Conservation (phyloP, 1,139 yeast genomes). For the Suhomyces anneliseae region DNA sequence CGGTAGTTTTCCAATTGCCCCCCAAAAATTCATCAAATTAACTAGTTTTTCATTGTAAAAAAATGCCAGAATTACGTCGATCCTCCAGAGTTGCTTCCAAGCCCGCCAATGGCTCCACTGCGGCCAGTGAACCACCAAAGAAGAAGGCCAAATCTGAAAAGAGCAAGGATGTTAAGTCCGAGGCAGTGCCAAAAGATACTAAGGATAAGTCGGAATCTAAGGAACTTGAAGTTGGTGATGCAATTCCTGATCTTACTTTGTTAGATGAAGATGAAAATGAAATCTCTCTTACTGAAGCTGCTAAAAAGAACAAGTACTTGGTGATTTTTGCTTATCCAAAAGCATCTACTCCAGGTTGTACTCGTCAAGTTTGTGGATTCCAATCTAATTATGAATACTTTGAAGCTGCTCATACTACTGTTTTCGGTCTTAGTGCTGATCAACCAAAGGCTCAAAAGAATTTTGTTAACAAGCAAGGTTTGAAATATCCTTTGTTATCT, state of each 20-base stretch:
- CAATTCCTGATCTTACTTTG: conserved; percentile 64
- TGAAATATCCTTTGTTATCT: conserved; percentile 71
- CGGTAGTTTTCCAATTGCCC: not conserved
- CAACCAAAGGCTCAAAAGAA: conserved; percentile 70
- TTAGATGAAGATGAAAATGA: conserved; percentile 67
- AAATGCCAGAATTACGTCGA: conserved; percentile 55
- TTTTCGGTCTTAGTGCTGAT: conserved; percentile 75
- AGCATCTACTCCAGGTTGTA: conserved; percentile 95
- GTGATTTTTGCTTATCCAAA: conserved; percentile 82
- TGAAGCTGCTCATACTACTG: conserved; percentile 47
- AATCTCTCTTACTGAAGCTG: conserved; percentile 51
- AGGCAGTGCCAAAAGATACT: conserved; percentile 8
- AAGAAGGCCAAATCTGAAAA: conserved; percentile 23
- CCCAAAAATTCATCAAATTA: not conserved
- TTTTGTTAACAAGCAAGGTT: conserved; percentile 69
- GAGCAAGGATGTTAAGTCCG: conserved; percentile 12
- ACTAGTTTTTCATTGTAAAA: not conserved
- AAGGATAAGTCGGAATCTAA: not conserved
- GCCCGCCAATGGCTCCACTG: conserved; percentile 13
- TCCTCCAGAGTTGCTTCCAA: conserved; percentile 46
- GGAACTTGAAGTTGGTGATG: conserved; percentile 61
- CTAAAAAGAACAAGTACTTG: conserved; percentile 49
- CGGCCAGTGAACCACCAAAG: conserved; percentile 18
- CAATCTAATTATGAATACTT: conserved; percentile 63
- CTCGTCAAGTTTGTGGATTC: conserved; percentile 89